Percentiles rank a stretch among this genome's conserved stretches.
phyloP scores from a whole-genome alignment of 768 basidiomycete species.

The Pisolithus tinctorius region DNA sequence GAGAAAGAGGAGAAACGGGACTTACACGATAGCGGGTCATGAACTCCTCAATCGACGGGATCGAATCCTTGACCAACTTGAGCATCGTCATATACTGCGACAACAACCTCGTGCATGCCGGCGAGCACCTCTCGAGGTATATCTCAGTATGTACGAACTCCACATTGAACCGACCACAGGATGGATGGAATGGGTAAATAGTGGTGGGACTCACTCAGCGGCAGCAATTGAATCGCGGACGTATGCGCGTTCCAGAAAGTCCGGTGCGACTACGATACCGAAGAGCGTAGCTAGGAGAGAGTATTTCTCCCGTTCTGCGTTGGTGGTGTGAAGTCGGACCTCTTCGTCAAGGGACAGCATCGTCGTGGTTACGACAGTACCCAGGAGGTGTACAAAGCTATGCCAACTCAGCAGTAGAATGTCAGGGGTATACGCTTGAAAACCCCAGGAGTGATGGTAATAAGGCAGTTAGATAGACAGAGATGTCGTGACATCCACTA shows the following conservation, averaged over 20 bases:
- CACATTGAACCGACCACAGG: too few species aligned
- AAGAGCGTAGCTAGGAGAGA: conserved; percentile 29
- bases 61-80: conserved; percentile 85
- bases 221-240: conserved; percentile 90
- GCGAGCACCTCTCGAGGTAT: too few species aligned
- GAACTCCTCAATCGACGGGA: conserved; percentile 19
- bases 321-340: conserved; percentile 79
- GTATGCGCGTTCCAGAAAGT: conserved; percentile 94
- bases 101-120: conserved; percentile 37
- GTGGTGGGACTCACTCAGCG: conserved; percentile 10
- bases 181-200: too few species aligned
- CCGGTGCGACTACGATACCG: conserved; percentile 83
- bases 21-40: conserved; percentile 36
- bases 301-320: conserved; percentile 38
- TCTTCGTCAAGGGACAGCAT: conserved; percentile 79
- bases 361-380: conserved; percentile 1
- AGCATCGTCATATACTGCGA: conserved; percentile 97
- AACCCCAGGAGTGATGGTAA: too few species aligned
- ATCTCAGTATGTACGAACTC: too few species aligned
- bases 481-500: too few species aligned
- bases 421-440: too few species aligned
- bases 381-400: too few species aligned
- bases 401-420: too few species aligned
- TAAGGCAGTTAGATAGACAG: too few species aligned
- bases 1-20: not conserved